Conservation (phyloP, 495 filamentous ascomycete species). For the Neurospora sp. region DNA sequence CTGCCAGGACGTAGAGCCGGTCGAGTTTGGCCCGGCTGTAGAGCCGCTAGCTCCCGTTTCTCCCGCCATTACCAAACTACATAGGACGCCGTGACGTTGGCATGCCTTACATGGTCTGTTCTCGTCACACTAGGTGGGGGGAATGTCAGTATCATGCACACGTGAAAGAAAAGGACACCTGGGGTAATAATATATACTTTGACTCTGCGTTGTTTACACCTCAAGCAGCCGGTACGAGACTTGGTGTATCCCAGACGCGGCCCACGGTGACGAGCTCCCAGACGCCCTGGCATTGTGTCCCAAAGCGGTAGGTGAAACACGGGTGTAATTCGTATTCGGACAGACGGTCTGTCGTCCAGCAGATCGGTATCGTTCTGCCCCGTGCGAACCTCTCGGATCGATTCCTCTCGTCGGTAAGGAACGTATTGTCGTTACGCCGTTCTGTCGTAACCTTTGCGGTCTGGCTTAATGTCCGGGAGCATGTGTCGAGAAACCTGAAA, state of each 20-base stretch:
- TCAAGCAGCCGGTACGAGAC: slow-evolving; percentile 17
- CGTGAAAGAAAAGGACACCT: background rate
- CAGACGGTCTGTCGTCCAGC: background rate
- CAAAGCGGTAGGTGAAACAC: background rate
- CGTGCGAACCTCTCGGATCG: background rate
- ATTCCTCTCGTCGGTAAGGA: background rate
- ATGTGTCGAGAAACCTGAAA: background rate
- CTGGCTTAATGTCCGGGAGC: background rate
- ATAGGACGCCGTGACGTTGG: slow-evolving; percentile 18
- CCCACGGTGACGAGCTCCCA: background rate
- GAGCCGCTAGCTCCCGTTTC: background rate
- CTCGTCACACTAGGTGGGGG: slow-evolving; percentile 19
- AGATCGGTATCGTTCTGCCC: background rate
- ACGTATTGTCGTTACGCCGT: background rate
- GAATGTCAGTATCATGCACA: background rate
- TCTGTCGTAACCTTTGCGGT: background rate
- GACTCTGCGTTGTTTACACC: slow-evolving; percentile 23
- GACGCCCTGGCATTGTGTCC: background rate
- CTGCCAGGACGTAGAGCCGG: background rate
- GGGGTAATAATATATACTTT: slow-evolving; percentile 10
- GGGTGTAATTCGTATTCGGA: background rate
- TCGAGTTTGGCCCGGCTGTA: background rate
- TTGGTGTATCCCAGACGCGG: slow-evolving; percentile 23
- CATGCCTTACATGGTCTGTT: slow-evolving; percentile 21
- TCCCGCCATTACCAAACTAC: slow-evolving; percentile 12